Conservation (phyloP, 2,329 filamentous ascomycete genomes). For the Ascochyta lentis region DNA sequence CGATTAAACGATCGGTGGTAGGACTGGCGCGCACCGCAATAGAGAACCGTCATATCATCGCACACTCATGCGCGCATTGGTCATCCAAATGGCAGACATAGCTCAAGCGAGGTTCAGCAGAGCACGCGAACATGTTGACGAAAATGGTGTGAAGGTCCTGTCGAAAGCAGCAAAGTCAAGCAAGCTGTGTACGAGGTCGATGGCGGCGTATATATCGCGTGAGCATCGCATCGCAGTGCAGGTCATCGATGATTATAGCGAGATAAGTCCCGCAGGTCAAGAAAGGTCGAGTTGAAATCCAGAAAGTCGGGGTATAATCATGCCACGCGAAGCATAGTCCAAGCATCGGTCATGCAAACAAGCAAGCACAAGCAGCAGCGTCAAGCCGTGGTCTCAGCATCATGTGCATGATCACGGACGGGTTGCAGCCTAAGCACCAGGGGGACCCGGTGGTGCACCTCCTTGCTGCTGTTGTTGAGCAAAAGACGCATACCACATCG, state of each 20-base stretch:
- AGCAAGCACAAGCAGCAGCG: slow-evolving; percentile 46
- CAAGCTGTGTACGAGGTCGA: slow-evolving; percentile 8
- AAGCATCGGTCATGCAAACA: slow-evolving; percentile 48
- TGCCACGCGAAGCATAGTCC: slow-evolving; percentile 35
- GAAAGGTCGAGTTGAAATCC: slow-evolving; percentile 14
- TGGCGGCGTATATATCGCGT: slow-evolving; percentile 6
- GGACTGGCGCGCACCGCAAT: neutral
- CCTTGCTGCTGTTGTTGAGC: slow-evolving; percentile 57
- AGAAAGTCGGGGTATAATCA: slow-evolving; percentile 33
- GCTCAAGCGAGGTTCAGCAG: slow-evolving; percentile 14
- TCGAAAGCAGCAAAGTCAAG: slow-evolving; percentile 13
- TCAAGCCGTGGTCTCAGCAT: slow-evolving; percentile 47
- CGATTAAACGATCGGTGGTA: neutral
- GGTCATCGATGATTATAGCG: slow-evolving; percentile 25
- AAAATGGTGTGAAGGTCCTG: neutral
- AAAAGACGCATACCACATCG: slow-evolving; percentile 79
- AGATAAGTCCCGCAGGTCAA: slow-evolving; percentile 23
- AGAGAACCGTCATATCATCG: neutral
- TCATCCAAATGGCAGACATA: slow-evolving; percentile 13
- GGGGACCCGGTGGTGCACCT: slow-evolving; percentile 40
- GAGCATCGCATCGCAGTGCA: slow-evolving; percentile 26
- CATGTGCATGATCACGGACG: slow-evolving; percentile 45
- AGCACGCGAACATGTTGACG: slow-evolving; percentile 12
- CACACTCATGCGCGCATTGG: neutral
- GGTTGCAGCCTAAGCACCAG: slow-evolving; percentile 43